Evolutionary conservation across 495 filamentous ascomycete genomes (phyloP).

Genomic region (Aspergillus funiculosus): DNA sequence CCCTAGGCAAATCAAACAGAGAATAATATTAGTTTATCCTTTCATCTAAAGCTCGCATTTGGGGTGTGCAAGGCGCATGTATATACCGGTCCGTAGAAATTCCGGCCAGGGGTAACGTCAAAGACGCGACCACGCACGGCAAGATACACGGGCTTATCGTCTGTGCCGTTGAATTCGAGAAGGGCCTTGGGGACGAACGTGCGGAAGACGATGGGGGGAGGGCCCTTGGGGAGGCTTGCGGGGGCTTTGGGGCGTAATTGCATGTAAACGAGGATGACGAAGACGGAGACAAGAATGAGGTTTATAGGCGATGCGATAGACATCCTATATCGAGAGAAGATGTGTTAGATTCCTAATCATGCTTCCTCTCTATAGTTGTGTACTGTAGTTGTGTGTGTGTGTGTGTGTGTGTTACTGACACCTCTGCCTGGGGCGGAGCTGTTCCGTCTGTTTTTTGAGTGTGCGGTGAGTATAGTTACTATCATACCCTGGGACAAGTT

Average conservation of each 20-base stretch:
- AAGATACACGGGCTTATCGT: conserved; percentile 70
- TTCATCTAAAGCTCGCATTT: background rate
- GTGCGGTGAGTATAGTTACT: background rate
- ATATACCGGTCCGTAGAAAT: conserved; percentile 80
- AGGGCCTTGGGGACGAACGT: conserved; percentile 86
- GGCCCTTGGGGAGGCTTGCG: conserved; percentile 58
- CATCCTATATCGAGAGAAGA: conserved; percentile 32
- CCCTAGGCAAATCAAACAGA: conserved; percentile 36
- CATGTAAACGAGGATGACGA: conserved; percentile 63
- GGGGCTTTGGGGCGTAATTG: conserved; percentile 58
- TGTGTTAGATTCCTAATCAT: background rate
- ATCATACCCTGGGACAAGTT: background rate
- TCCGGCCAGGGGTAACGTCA: conserved; percentile 75
- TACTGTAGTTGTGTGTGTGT: background rate
- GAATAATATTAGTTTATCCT: background rate
- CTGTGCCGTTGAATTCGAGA: conserved; percentile 77
- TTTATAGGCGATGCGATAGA: conserved; percentile 74
- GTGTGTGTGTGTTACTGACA: conserved; percentile 19
- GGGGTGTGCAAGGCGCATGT: background rate
- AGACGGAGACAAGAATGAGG: conserved; percentile 62
- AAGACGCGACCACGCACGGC: conserved; percentile 82
- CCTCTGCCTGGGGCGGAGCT: conserved; percentile 25
- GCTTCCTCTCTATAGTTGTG: too few species aligned
- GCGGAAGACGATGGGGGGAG: conserved; percentile 75
- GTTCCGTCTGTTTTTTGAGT: conserved; percentile 17